Percentiles rank a stretch among this genome's conserved stretches.
phyloP scores from a whole-genome alignment of 768 basidiomycete genomes.

The Kwoniella bestiolae region DNA sequence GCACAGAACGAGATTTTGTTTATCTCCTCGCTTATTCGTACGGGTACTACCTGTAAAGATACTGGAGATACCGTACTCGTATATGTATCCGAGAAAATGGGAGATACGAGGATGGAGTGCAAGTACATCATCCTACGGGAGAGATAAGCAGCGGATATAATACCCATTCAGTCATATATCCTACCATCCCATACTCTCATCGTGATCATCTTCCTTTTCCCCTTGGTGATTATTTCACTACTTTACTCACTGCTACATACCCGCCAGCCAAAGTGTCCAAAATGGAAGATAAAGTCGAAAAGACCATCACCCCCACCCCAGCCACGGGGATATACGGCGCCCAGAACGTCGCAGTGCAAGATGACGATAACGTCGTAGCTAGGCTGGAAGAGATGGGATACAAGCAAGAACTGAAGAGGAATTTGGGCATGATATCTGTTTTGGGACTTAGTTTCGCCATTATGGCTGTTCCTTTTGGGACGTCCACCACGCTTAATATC shows the following conservation, averaged over 20 bases:
- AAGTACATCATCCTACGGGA: too few species aligned
- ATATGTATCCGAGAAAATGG: too few species aligned
- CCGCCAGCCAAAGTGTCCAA: background rate
- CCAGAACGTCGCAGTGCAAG: background rate
- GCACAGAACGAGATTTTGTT: background rate
- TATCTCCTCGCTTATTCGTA: background rate
- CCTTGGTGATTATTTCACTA: background rate
- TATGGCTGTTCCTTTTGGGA: conserved; percentile 52
- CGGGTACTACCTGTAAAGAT: background rate
- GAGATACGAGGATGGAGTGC: too few species aligned
- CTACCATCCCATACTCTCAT: too few species aligned
- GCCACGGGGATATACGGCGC: background rate
- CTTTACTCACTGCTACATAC: background rate
- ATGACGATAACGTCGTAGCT: conserved; percentile 20
- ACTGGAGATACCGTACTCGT: too few species aligned
- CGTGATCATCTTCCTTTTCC: background rate
- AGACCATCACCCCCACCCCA: background rate
- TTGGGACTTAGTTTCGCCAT: conserved; percentile 52
- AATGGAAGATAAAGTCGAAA: background rate
- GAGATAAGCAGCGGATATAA: too few species aligned
- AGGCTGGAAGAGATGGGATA: conserved; percentile 51
- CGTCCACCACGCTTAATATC: conserved; percentile 45
- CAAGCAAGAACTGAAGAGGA: conserved; percentile 48
- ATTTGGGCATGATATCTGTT: conserved; percentile 49
- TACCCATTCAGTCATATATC: too few species aligned